These are phyloP conservation scores for Vigna radiata DNA, from an alignment of 306 rosid genomes.

Conservation along the genomic window DNA sequence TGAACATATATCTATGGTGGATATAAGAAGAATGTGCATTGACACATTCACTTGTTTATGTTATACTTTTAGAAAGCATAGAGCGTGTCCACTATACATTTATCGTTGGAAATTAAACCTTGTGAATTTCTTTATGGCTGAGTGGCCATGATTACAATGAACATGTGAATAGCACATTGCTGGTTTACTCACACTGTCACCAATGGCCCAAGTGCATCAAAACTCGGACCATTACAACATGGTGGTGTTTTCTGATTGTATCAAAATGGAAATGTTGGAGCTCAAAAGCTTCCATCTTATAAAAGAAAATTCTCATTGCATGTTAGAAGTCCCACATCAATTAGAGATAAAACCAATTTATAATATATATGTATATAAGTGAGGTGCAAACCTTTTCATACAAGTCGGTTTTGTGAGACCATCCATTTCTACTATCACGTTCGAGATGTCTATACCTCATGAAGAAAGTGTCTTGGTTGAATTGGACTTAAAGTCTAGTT, in stretches of 20 bases:
- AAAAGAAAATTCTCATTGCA: slow-evolving; percentile 4
- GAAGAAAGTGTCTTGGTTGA: too few relatives aligned
- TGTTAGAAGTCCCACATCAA: too few relatives aligned
- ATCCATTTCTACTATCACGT: neutral
- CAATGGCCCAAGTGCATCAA: slow-evolving; percentile 3
- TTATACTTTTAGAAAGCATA: slow-evolving; percentile 8
- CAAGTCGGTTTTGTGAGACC: too few relatives aligned
- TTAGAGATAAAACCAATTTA: too few relatives aligned
- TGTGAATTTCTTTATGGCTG: slow-evolving; percentile 9
- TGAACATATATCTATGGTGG: neutral
- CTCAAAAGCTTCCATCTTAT: slow-evolving; percentile 20
- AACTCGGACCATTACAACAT: neutral
- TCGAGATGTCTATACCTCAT: too few relatives aligned
- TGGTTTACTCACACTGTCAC: neutral
- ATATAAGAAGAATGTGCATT: slow-evolving; percentile 2
- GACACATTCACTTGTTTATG: neutral
- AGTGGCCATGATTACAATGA: slow-evolving; percentile 7
- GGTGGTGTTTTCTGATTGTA: slow-evolving; percentile 8
- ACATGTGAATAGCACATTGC: slow-evolving; percentile 24
- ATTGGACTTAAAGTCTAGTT: too few relatives aligned
- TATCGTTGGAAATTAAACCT: slow-evolving; percentile 12
- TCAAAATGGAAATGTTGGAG: slow-evolving; percentile 29
- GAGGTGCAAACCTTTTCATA: too few relatives aligned
- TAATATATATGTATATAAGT: too few relatives aligned
- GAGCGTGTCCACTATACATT: slow-evolving; percentile 30